Conservation (phyloP, 768 basidiomycete genomes). For the Daedaleopsis sinensis region DNA sequence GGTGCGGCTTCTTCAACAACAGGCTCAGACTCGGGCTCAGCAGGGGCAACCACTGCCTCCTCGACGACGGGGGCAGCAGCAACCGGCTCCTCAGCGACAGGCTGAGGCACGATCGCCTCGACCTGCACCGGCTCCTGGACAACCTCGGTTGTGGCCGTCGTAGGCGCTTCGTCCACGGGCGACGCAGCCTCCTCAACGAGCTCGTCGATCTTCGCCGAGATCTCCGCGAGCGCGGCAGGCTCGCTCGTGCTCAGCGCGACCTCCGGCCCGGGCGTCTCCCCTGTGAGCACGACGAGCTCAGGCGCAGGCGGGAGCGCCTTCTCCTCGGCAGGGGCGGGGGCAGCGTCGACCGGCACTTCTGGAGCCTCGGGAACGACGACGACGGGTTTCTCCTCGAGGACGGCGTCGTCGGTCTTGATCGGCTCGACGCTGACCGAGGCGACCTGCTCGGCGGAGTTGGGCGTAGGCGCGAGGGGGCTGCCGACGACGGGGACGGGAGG, state of each 20-base stretch:
- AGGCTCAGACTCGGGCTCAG: background rate
- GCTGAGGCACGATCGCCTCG: conserved; percentile 1
- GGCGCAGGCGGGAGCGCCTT: conserved; percentile 33
- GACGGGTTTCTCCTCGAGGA: conserved; percentile 17
- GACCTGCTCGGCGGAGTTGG: conserved; percentile 1
- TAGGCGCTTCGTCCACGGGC: conserved; percentile 1
- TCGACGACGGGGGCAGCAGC: background rate
- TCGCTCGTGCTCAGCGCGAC: conserved; percentile 35
- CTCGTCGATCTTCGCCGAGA: conserved; percentile 17
- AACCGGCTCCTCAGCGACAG: background rate
- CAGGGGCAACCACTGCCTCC: background rate
- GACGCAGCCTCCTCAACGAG: conserved; percentile 13
- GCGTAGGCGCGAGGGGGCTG: conserved; percentile 18
- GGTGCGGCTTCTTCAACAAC: conserved; percentile 1
- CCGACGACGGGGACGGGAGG: conserved; percentile 25
- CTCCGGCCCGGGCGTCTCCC: conserved; percentile 33
- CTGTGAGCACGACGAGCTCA: conserved; percentile 32
- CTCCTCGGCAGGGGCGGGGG: conserved; percentile 8
- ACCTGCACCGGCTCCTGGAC: background rate
- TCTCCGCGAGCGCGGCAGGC: conserved; percentile 27
- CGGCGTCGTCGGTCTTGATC: conserved; percentile 22
- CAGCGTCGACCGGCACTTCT: conserved; percentile 13
- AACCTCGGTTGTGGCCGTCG: conserved; percentile 1
- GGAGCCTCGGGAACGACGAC: conserved; percentile 15
- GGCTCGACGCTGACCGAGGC: conserved; percentile 18